Percentiles rank a stretch among this genome's conserved stretches.
Evolutionary conservation across 257 asterid genomes (phyloP).

Genomic region (Capsicum chinense): DNA sequence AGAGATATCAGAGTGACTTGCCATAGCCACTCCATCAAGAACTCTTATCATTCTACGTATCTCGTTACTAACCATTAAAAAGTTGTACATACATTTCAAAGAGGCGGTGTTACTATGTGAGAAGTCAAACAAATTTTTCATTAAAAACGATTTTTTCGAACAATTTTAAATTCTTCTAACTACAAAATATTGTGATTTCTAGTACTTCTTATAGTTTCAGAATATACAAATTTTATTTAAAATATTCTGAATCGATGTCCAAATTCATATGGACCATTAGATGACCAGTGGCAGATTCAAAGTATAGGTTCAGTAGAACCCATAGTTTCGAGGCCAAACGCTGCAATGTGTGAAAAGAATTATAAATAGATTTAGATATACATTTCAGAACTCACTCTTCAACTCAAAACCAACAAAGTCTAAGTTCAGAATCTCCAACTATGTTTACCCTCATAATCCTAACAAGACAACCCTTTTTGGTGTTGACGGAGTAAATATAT

Average conservation of each 20-base stretch:
- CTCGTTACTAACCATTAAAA: conserved; percentile 7
- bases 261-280: background rate
- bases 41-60: background rate
- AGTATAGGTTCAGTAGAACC: background rate
- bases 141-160: background rate
- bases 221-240: background rate
- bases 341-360: background rate
- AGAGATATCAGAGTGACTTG: background rate
- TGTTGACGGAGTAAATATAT: conserved; percentile 3
- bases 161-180: background rate
- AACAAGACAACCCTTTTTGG: background rate
- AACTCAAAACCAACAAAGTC: background rate
- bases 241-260: background rate
- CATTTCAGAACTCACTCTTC: conserved; percentile 10
- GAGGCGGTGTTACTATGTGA: background rate
- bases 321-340: background rate
- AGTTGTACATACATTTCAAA: background rate
- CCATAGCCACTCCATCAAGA: conserved; percentile 19
- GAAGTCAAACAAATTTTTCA: background rate
- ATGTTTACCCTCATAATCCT: conserved; percentile 12
- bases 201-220: background rate
- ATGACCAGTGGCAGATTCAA: background rate
- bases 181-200: background rate
- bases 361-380: background rate
- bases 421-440: background rate